Percentiles rank a stretch among this genome's conserved stretches.
phyloP scores from a whole-genome alignment of 1,284 basidiomycete species.

The Pascua guehoae region DNA sequence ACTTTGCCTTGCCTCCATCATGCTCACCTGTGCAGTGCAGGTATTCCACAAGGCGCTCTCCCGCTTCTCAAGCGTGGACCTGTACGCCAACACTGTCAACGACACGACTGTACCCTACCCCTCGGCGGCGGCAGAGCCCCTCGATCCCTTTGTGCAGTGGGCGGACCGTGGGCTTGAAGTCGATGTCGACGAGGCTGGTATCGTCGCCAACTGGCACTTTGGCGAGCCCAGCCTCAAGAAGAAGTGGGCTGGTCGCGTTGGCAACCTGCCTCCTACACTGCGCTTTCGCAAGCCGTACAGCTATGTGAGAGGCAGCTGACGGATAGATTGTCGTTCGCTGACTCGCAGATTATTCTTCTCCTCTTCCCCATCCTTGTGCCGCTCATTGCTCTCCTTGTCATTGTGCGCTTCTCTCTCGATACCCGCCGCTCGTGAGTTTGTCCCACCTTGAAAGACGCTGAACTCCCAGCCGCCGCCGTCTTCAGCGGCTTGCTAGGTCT shows the following conservation, averaged over 20 bases:
- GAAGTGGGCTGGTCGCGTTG: constrained; percentile 30
- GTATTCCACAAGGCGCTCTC: constrained; percentile 73
- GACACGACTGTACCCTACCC: constrained; percentile 78
- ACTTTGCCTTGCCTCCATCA: neutral
- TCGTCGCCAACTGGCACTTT: constrained; percentile 18
- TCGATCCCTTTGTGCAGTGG: constrained; percentile 65
- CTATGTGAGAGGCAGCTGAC: constrained; percentile 55
- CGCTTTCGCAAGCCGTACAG: constrained; percentile 67
- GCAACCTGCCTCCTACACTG: constrained; percentile 60
- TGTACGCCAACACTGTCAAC: constrained; percentile 81
- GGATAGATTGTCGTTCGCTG: neutral
- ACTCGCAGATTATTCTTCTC: constrained; percentile 57
- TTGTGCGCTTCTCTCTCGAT: constrained; percentile 33
- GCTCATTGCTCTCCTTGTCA: constrained; percentile 49
- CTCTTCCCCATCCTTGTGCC: constrained; percentile 58
- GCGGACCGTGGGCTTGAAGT: constrained; percentile 60
- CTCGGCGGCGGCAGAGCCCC: constrained; percentile 66
- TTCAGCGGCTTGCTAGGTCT: neutral
- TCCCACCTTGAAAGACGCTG: constrained; percentile 20
- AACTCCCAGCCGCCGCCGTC: neutral
- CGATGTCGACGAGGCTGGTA: constrained; percentile 50
- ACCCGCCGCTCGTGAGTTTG: constrained; percentile 24
- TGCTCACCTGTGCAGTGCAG: constrained; percentile 53
- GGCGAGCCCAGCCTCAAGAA: constrained; percentile 7
- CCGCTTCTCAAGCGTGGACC: constrained; percentile 64